phyloP scores from a whole-genome alignment of 78 protist species.

The Dictyostelium capitatum region DNA sequence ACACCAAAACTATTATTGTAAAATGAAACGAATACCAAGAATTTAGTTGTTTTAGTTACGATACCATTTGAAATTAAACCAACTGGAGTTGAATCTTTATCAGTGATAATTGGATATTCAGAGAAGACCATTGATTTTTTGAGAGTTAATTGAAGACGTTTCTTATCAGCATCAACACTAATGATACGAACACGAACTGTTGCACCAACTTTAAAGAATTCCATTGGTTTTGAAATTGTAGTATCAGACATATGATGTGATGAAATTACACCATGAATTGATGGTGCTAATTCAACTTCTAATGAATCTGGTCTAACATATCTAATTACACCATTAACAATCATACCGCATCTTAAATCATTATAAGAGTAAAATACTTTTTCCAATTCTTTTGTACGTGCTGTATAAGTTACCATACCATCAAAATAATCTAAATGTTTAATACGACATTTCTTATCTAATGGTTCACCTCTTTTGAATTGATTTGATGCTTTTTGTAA shows the following conservation, averaged over 20 bases:
- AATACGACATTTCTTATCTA: slow-evolving; percentile 27
- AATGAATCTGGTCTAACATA: slow-evolving; percentile 37
- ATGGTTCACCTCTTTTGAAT: background rate
- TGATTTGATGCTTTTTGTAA: background rate
- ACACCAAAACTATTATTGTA: slow-evolving; percentile 48
- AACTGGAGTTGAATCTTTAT: background rate
- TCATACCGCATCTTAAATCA: slow-evolving; percentile 38
- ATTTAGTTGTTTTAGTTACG: slow-evolving; percentile 28
- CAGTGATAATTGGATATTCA: slow-evolving; percentile 31
- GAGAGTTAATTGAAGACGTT: slow-evolving; percentile 53
- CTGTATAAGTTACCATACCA: slow-evolving; percentile 38
- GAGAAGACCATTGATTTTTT: slow-evolving; percentile 46
- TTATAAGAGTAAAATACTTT: slow-evolving; percentile 29
- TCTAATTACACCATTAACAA: slow-evolving; percentile 23
- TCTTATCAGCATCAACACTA: slow-evolving; percentile 36
- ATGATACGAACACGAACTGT: slow-evolving; percentile 37
- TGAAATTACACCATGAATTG: slow-evolving; percentile 59
- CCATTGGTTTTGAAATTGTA: background rate
- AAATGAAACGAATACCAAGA: slow-evolving; percentile 31
- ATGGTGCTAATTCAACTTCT: slow-evolving; percentile 17
- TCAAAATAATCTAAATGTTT: slow-evolving; percentile 45
- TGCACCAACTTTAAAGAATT: slow-evolving; percentile 66
- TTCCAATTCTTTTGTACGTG: background rate
- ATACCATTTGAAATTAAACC: slow-evolving; percentile 66
- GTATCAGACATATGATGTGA: slow-evolving; percentile 35